A percentile compares a stretch with the other conserved stretches of the same genome.
Conservation (phyloP, 2,329 filamentous ascomycete species). For the Xylaria sp. region DNA sequence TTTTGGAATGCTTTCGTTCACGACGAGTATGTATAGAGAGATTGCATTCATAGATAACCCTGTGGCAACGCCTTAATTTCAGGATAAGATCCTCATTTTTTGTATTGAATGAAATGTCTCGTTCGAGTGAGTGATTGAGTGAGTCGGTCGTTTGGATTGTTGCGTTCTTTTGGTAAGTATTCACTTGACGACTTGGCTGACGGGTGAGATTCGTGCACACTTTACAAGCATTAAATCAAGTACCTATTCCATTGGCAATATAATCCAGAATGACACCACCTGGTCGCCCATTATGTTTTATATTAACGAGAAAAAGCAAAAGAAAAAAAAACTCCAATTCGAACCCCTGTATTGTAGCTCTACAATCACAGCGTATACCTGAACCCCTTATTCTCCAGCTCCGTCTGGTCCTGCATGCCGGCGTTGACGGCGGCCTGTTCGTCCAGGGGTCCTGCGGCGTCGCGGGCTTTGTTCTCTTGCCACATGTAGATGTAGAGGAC, state of each 20-base stretch:
- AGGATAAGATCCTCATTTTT: not conserved
- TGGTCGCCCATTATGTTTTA: too few species aligned
- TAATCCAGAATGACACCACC: too few species aligned
- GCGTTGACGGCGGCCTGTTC: constrained; percentile 29
- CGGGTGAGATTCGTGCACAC: too few species aligned
- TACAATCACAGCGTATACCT: constrained; percentile 25
- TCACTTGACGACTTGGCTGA: too few species aligned
- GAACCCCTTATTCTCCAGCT: constrained; percentile 32
- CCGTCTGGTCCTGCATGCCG: constrained; percentile 31
- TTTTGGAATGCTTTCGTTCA: not conserved
- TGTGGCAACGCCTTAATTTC: not conserved
- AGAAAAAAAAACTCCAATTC: not conserved
- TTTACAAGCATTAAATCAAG: too few species aligned
- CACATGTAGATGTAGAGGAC: constrained; percentile 31
- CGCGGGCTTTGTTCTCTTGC: constrained; percentile 27
- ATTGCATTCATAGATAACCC: constrained; percentile 9
- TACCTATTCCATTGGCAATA: too few species aligned
- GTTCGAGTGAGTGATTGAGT: too few species aligned
- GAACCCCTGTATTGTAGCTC: not conserved
- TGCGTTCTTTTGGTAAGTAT: too few species aligned
- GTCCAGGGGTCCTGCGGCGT: constrained; percentile 25
- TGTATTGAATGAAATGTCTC: not conserved
- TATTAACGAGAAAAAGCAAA: not conserved
- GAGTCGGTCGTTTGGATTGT: too few species aligned
- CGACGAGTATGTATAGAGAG: not conserved